phyloP scores from a whole-genome alignment of 768 basidiomycete species.

The Amanita polypyramis region DNA sequence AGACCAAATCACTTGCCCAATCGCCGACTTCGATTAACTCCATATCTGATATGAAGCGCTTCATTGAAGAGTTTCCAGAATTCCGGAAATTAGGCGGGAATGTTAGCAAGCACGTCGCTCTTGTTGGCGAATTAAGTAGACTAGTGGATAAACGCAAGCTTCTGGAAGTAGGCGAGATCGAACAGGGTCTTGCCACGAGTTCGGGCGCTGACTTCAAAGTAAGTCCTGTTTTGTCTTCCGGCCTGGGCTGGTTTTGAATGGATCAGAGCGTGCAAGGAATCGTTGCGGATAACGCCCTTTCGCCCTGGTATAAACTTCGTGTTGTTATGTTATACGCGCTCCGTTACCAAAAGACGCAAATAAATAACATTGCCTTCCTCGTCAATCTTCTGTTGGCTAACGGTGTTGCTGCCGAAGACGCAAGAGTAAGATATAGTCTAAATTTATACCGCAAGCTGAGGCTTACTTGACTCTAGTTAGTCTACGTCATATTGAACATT shows the following conservation, averaged over 20 bases:
- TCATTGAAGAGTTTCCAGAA: conserved; percentile 97
- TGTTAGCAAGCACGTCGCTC: conserved; percentile 95
- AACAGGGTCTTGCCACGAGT: conserved; percentile 91
- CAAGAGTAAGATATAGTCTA: conserved; percentile 30
- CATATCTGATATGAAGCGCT: conserved; percentile 92
- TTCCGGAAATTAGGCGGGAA: conserved; percentile 95
- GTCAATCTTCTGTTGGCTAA: conserved; percentile 69
- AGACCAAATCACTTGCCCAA: conserved; percentile 68
- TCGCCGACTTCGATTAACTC: conserved; percentile 81
- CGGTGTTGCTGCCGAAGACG: conserved; percentile 69
- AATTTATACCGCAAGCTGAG: conserved; percentile 7
- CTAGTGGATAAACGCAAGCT: conserved; percentile 80
- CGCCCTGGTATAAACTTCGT: conserved; percentile 77
- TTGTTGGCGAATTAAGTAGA: conserved; percentile 93
- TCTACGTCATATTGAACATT: conserved; percentile 86
- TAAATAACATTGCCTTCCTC: conserved; percentile 69
- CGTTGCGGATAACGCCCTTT: conserved; percentile 54
- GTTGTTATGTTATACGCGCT: conserved; percentile 88
- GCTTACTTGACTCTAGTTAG: conserved; percentile 44
- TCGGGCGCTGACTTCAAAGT: conserved; percentile 83
- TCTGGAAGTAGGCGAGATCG: conserved; percentile 86
- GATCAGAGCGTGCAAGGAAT: conserved; percentile 73
- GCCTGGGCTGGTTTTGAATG: too few relatives aligned
- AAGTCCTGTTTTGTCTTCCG: not conserved
- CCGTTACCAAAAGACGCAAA: conserved; percentile 86